A percentile compares a stretch with the other conserved stretches of the same genome.
phyloP scores from a whole-genome alignment of 1,139 yeast species.

The Magnusiomyces tetraspermus region DNA sequence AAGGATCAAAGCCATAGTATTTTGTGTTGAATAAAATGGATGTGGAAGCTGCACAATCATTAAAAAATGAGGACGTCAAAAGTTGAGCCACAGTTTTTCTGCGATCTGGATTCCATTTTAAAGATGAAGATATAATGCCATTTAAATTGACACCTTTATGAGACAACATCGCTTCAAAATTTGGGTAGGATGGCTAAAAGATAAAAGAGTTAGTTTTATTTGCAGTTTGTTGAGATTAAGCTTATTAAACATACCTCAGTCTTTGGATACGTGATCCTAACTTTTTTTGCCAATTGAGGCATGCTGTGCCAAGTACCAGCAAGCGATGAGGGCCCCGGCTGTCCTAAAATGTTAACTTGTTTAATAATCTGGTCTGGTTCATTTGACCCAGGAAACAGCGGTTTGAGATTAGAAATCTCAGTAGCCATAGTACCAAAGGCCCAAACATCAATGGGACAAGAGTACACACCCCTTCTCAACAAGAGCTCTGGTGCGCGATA shows the following conservation, averaged over 20 bases:
- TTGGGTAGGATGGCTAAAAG: not conserved
- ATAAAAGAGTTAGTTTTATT: slow-evolving; percentile 1
- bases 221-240: slow-evolving; percentile 5
- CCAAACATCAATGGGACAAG: slow-evolving; percentile 84
- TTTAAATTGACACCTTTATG: slow-evolving; percentile 13
- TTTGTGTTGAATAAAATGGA: not conserved
- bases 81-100: slow-evolving; percentile 63
- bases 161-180: slow-evolving; percentile 4
- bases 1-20: not conserved
- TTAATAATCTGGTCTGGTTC: slow-evolving; percentile 70
- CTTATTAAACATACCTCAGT: slow-evolving; percentile 8
- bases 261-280: not conserved
- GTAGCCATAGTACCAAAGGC: slow-evolving; percentile 84
- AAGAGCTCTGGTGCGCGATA: slow-evolving; percentile 90
- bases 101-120: slow-evolving; percentile 47
- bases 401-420: slow-evolving; percentile 66
- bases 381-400: slow-evolving; percentile 75
- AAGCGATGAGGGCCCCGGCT: slow-evolving; percentile 21
- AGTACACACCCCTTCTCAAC: slow-evolving; percentile 54
- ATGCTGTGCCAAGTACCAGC: slow-evolving; percentile 27
- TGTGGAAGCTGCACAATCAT: slow-evolving; percentile 4
- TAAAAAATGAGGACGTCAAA: slow-evolving; percentile 52
- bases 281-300: slow-evolving; percentile 6
- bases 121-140: slow-evolving; percentile 19
- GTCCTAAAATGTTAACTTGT: slow-evolving; percentile 58